Percentiles rank a stretch among this genome's conserved stretches.
phyloP scores from a whole-genome alignment of 2,329 filamentous ascomycete species.

The Aureobasidium vineae region DNA sequence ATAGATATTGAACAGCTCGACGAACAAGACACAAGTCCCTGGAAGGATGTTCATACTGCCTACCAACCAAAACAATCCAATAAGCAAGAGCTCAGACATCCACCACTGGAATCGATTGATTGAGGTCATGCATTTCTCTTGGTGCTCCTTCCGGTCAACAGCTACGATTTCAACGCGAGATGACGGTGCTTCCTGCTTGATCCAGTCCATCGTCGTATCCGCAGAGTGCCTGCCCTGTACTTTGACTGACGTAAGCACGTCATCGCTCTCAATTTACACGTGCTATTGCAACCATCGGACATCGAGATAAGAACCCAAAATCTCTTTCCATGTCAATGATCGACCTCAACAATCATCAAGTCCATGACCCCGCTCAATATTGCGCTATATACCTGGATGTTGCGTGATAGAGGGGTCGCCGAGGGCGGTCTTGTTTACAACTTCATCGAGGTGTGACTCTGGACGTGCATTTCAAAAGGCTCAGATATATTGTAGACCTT shows the following conservation, averaged over 20 bases:
- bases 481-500: background rate
- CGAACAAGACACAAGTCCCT: background rate
- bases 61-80: background rate
- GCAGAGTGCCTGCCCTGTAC: background rate
- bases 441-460: background rate
- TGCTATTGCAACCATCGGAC: background rate
- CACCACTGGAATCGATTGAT: background rate
- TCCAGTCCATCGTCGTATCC: background rate
- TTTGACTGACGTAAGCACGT: background rate
- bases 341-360: background rate
- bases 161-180: background rate
- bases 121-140: background rate
- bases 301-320: background rate
- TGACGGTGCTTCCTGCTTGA: background rate
- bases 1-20: background rate
- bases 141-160: background rate
- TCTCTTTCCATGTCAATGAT: background rate
- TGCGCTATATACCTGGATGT: background rate
- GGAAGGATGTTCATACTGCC: background rate
- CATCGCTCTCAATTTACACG: background rate
- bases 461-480: background rate
- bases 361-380: background rate
- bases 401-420: conserved; percentile 9
- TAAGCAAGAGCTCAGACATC: background rate
- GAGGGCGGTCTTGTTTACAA: background rate